Conservation (phyloP, 306 rosid species). For the Ammopiptanthus mongolicus region DNA sequence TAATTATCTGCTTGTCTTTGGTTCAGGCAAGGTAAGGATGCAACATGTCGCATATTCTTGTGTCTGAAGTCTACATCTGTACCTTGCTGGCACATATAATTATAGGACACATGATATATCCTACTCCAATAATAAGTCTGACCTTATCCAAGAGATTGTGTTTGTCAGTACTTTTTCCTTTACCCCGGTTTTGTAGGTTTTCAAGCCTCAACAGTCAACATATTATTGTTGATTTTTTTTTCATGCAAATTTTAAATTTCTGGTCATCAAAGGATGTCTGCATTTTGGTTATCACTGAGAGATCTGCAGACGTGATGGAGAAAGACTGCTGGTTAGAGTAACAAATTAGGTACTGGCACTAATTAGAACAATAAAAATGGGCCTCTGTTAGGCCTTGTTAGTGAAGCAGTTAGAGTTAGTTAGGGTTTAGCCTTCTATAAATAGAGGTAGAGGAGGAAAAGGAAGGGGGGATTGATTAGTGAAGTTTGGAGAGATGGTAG, state of each 20-base stretch:
- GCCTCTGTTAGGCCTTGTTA: too few relatives aligned
- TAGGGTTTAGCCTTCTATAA: too few relatives aligned
- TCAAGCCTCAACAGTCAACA: background rate
- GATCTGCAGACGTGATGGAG: background rate
- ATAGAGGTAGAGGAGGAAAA: too few relatives aligned
- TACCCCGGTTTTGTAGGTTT: background rate
- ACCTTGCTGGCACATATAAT: background rate
- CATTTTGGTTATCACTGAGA: background rate
- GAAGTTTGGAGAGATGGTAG: too few relatives aligned
- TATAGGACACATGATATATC: background rate
- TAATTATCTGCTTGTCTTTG: background rate
- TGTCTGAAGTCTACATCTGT: background rate
- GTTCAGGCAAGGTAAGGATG: background rate
- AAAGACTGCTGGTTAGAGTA: background rate
- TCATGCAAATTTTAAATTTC: background rate
- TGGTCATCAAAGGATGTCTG: background rate
- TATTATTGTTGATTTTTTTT: background rate
- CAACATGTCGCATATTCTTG: background rate
- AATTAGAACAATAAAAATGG: too few relatives aligned
- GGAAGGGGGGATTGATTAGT: too few relatives aligned
- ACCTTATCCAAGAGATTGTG: background rate
- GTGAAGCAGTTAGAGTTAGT: too few relatives aligned
- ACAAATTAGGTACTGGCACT: too few relatives aligned
- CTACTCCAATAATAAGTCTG: background rate
- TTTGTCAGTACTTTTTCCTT: background rate